Evolutionary conservation across 306 rosid genomes (phyloP).

Genomic region (Vachellia collinsii): DNA sequence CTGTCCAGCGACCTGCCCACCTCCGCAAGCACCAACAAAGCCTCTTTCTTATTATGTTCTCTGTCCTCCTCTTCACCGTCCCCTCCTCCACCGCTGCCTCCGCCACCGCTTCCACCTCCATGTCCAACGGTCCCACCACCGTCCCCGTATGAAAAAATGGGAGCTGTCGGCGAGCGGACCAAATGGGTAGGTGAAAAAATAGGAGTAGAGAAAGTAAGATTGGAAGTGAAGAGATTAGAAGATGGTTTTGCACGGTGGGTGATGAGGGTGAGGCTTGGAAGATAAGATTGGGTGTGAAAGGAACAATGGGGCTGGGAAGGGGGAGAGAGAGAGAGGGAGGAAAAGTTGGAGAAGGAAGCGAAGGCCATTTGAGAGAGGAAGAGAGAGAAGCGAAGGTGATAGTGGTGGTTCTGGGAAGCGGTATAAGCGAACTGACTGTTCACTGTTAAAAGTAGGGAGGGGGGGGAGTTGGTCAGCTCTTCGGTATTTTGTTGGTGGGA

Average conservation of each 20-base stretch:
- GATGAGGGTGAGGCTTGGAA: slow-evolving; percentile 33
- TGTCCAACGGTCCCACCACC: slow-evolving; percentile 23
- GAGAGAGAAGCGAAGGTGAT: not conserved
- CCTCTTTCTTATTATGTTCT: slow-evolving; percentile 68
- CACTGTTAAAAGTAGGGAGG: slow-evolving; percentile 19
- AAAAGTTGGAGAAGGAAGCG: slow-evolving; percentile 53
- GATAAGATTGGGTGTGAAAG: slow-evolving; percentile 24
- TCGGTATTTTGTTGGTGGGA: not conserved
- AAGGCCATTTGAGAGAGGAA: slow-evolving; percentile 49
- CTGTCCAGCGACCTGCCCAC: slow-evolving; percentile 69
- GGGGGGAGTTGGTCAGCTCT: not conserved
- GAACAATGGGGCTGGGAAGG: slow-evolving; percentile 24
- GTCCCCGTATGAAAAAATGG: slow-evolving; percentile 26
- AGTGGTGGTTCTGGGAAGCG: not conserved
- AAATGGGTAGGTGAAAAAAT: slow-evolving; percentile 35
- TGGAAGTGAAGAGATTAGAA: slow-evolving; percentile 27
- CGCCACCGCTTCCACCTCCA: slow-evolving; percentile 29
- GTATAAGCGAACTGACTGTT: not conserved
- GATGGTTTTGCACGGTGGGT: slow-evolving; percentile 9
- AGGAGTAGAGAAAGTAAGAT: slow-evolving; percentile 27
- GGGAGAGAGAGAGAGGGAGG: slow-evolving; percentile 46
- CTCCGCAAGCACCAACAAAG: slow-evolving; percentile 61
- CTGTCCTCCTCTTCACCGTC: slow-evolving; percentile 55
- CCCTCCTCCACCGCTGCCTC: slow-evolving; percentile 19
- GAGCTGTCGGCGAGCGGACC: slow-evolving; percentile 3